These are phyloP conservation scores for Rhododendron ovatum DNA, from an alignment of 148 eudicot species.

Conservation along the genomic window DNA sequence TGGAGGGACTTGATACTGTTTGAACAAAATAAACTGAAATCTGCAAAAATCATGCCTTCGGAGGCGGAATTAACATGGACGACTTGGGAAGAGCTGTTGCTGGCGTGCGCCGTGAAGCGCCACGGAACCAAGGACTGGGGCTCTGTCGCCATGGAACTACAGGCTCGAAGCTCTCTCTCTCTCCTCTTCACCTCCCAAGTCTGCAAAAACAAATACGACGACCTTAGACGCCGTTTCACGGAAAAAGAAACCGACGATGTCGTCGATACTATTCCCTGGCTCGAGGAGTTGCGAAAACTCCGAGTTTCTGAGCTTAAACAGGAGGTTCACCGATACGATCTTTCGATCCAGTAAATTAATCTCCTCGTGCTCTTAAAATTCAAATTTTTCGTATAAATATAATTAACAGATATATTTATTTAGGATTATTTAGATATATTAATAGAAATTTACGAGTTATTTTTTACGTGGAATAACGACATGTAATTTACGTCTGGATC, in stretches of 20 bases:
- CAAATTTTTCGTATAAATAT: neutral
- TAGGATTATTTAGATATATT: neutral
- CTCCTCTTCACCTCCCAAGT: slow-evolving; percentile 17
- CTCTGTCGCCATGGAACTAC: slow-evolving; percentile 33
- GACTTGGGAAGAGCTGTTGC: slow-evolving; percentile 42
- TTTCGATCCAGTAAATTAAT: slow-evolving; percentile 34
- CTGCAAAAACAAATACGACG: slow-evolving; percentile 21
- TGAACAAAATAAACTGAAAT: neutral
- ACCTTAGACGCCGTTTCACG: slow-evolving; percentile 26
- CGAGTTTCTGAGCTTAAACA: slow-evolving; percentile 34
- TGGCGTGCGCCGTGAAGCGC: slow-evolving; percentile 42
- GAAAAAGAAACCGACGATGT: neutral
- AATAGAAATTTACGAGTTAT: neutral
- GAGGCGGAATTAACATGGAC: slow-evolving; percentile 20
- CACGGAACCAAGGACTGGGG: slow-evolving; percentile 34
- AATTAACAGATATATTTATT: too few species aligned
- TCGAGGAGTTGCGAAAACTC: slow-evolving; percentile 32
- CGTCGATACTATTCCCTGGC: slow-evolving; percentile 12
- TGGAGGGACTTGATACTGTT: slow-evolving; percentile 14
- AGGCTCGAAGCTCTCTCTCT: slow-evolving; percentile 16
- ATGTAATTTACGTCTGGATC: slow-evolving; percentile 15
- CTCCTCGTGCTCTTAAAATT: neutral
- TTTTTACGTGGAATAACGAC: neutral
- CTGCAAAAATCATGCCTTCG: neutral
- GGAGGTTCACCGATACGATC: slow-evolving; percentile 37